Evolutionary conservation across 805 yeast species (phyloP).

Genomic region (Clavispora santaluciae): DNA sequence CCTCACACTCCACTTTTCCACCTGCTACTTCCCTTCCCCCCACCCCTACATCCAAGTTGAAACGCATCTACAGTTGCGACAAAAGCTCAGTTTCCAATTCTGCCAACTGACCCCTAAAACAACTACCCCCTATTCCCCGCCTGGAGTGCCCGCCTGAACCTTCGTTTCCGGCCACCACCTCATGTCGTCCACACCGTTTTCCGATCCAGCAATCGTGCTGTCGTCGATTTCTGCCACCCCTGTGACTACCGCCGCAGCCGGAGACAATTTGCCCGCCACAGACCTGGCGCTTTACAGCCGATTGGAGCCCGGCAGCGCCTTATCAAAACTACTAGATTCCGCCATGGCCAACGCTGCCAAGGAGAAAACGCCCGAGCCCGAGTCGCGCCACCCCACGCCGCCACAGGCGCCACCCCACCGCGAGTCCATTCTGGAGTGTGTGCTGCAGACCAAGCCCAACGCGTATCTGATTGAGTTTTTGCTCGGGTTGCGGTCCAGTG

Average conservation of each 20-base stretch:
- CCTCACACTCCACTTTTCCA: too few species aligned
- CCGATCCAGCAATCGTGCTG: conserved; percentile 16
- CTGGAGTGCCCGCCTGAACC: background rate
- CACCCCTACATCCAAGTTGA: background rate
- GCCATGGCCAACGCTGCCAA: conserved; percentile 46
- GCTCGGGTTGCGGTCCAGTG: conserved; percentile 29
- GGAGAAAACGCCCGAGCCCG: conserved; percentile 35
- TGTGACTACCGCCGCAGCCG: conserved; percentile 3
- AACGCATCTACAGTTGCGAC: too few species aligned
- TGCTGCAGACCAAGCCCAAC: conserved; percentile 11
- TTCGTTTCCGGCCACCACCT: background rate
- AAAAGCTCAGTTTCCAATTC: too few species aligned
- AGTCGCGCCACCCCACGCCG: background rate
- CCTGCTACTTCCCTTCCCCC: background rate
- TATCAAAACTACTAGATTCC: conserved; percentile 39
- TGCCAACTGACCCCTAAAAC: too few species aligned
- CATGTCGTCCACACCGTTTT: background rate
- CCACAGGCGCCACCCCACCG: conserved; percentile 4
- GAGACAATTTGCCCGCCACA: background rate
- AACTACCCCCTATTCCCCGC: background rate
- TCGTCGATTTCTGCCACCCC: conserved; percentile 2
- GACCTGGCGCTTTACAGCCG: conserved; percentile 1
- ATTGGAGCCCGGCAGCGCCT: conserved; percentile 32
- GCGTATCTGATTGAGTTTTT: conserved; percentile 26
- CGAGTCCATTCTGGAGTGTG: conserved; percentile 8